Conservation (phyloP, 371 early-diverging fungal species). For the Syncephalastrum monosporum region DNA sequence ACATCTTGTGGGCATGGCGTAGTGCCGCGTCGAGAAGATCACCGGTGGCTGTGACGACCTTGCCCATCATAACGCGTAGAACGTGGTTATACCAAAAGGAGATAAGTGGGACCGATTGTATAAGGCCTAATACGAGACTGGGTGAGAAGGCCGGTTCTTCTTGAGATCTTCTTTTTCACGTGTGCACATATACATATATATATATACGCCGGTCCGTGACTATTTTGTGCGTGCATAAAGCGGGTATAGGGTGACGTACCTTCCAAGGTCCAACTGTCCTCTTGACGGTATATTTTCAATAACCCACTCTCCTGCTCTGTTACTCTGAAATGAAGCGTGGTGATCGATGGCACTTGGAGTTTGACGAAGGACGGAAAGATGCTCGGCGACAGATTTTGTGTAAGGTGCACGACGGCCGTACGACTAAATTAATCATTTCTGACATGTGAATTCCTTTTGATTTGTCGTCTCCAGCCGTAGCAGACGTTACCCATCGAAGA, state of each 20-base stretch:
- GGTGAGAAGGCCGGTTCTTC: too few relatives aligned
- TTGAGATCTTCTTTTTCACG: too few relatives aligned
- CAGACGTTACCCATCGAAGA: conserved; percentile 55
- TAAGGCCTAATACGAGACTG: conserved; percentile 32
- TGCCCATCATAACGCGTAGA: conserved; percentile 54
- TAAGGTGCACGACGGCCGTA: conserved; percentile 50
- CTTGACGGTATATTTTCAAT: conserved; percentile 49
- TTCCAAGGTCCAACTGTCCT: conserved; percentile 58
- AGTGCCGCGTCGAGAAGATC: conserved; percentile 59
- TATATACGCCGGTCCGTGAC: not conserved
- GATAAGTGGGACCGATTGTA: conserved; percentile 61
- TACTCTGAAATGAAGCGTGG: conserved; percentile 46
- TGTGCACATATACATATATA: too few relatives aligned
- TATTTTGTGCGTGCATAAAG: not conserved
- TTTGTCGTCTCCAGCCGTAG: not conserved
- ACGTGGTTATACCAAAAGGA: conserved; percentile 70
- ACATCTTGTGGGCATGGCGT: conserved; percentile 45
- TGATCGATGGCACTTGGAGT: conserved; percentile 49
- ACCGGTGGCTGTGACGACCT: conserved; percentile 55
- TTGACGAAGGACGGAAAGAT: conserved; percentile 45
- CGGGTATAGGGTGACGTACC: conserved; percentile 16
- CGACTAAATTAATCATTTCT: conserved; percentile 19
- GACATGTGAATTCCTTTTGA: conserved; percentile 8
- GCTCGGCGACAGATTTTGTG: conserved; percentile 50
- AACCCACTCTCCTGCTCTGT: conserved; percentile 39